Conservation (phyloP, 1,284 basidiomycete genomes). For the Cutaneotrichosporon mucoides region DNA sequence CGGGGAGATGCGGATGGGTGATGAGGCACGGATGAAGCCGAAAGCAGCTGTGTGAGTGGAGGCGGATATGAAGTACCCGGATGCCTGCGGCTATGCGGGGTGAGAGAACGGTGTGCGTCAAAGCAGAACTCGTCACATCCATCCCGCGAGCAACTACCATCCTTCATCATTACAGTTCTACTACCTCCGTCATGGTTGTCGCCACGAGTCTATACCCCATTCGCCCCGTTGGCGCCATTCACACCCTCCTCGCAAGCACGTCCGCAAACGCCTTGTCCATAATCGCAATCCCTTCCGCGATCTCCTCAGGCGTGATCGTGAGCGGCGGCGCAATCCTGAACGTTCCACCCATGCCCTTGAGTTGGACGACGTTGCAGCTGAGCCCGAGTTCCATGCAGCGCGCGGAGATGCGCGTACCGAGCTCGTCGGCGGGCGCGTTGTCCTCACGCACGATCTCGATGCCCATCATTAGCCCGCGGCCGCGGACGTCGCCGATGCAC, state of each 20-base stretch:
- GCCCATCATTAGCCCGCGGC: conserved; percentile 71
- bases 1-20: too few species aligned
- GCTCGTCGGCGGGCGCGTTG: conserved; percentile 36
- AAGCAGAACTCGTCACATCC: too few species aligned
- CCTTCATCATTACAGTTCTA: too few species aligned
- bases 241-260: not conserved
- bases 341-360: conserved; percentile 53
- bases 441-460: conserved; percentile 62
- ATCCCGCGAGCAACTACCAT: too few species aligned
- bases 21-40: too few species aligned
- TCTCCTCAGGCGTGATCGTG: conserved; percentile 59
- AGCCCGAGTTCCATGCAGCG: conserved; percentile 75
- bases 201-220: too few species aligned
- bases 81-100: too few species aligned
- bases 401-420: conserved; percentile 48
- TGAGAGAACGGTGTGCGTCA: too few species aligned
- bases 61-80: too few species aligned
- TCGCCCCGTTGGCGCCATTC: not conserved
- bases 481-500: conserved; percentile 70
- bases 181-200: too few species aligned
- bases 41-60: too few species aligned
- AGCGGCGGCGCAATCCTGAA: conserved; percentile 60
- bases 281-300: conserved; percentile 56
- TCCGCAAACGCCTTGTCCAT: conserved; percentile 55
- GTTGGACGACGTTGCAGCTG: conserved; percentile 53